Base-by-base conservation (phyloP, 192 early-diverging fungal species). In the Backusella tarrabulga region DNA sequence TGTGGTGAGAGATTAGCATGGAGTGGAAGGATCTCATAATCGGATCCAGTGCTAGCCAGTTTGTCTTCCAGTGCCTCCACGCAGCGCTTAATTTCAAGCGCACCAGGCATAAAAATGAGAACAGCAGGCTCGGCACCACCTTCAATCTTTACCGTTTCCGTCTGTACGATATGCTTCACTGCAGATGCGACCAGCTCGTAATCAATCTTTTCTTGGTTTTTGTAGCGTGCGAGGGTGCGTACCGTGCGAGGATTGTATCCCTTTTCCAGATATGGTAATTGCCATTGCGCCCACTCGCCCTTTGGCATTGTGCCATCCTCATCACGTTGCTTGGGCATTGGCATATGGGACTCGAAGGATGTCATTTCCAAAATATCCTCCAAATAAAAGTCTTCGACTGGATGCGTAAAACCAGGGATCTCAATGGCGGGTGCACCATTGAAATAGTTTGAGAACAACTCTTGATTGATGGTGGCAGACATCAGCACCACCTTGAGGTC, bases 361-460 rank as follows among this genome's bases (percentile, higher is more conserved):
- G 87, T 89, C 68, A 73, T 72, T 17, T 90, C 85, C 19, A 94
- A 76, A 21, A 89, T 87, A 81, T 95, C 92, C 73, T 95, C 94
- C 76, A 95, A 73, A 71, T 86, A 84, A 12, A 91, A 77, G 69
- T 93, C 92, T 8, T 88, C 81, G 0, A 94, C 93, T 1, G 93
- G 91, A 68, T 90, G 92, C 2, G 93, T 92, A 44, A 92, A 90
- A n/a, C 93, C 93, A 34, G 93, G 92, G 41, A 94, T 93, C 34
- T 86, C 85, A 44, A 92, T 82, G 2, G 86, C 83, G 1, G 90
- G 93, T n/a, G 87, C 86, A 36, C 54, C 84, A 52, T 66, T 87
- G 86, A 84, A 93, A 84, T 87, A 95, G 67, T 68, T 66, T 76
- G 83, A 94, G 34, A 89, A 94, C 67, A 76, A 85, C 75, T 75